A percentile compares a stretch with the other conserved stretches of the same genome.
Conservation (phyloP, 805 yeast genomes). For the Allodekkera sacchari region DNA sequence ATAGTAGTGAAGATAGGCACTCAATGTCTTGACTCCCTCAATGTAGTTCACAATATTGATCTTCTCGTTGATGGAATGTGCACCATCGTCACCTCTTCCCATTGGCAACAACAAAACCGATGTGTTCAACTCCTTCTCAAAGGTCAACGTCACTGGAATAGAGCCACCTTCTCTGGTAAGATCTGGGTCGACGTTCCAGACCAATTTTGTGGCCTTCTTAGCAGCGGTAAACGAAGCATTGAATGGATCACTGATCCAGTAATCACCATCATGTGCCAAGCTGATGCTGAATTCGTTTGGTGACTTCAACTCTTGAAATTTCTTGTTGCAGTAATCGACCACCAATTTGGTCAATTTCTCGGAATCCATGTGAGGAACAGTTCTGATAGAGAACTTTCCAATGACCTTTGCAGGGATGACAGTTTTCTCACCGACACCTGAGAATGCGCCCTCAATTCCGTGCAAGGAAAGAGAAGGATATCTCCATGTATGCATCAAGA, state of each 20-base stretch:
- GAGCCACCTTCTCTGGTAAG: constrained; percentile 99
- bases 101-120: constrained; percentile 86
- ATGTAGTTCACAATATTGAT: constrained; percentile 81
- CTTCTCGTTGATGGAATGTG: constrained; percentile 96
- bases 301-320: constrained; percentile 61
- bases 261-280: constrained; percentile 88
- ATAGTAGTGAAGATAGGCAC: constrained; percentile 88
- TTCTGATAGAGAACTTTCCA: constrained; percentile 95
- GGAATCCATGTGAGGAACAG: constrained; percentile 90
- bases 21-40: constrained; percentile 87
- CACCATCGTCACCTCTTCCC: constrained; percentile 99
- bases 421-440: constrained; percentile 93
- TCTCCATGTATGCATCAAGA: constrained; percentile 98
- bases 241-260: constrained; percentile 94
- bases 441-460: constrained; percentile 97
- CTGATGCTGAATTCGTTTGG: constrained; percentile 68
- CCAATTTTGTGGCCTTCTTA: constrained; percentile 84
- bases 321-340: constrained; percentile 55
- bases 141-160: constrained; percentile 91
- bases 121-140: constrained; percentile 80
- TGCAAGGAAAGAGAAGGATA: constrained; percentile 92
- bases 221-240: constrained; percentile 93
- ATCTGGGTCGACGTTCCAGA: constrained; percentile 94
- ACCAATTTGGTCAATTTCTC: constrained; percentile 73
- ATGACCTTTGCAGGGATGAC: constrained; percentile 91